These are phyloP conservation scores for Marasmius fiardii DNA, from an alignment of 1,284 basidiomycete genomes.

Conservation along the genomic window DNA sequence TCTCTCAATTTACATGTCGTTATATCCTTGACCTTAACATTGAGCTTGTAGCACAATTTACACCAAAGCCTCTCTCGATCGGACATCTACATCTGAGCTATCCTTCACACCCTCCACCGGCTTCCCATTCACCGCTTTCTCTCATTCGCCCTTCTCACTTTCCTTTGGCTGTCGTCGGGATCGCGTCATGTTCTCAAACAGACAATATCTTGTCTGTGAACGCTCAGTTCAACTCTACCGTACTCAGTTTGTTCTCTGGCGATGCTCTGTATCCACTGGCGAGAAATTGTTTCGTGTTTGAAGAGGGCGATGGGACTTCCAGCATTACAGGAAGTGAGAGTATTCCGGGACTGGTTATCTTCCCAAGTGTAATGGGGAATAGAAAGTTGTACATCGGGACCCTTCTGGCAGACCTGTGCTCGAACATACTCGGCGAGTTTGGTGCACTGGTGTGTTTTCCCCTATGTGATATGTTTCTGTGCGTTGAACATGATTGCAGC, in stretches of 20 bases:
- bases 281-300: slow-evolving; percentile 75
- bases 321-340: slow-evolving; percentile 54
- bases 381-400: slow-evolving; percentile 82
- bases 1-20: slow-evolving; percentile 3
- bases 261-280: slow-evolving; percentile 73
- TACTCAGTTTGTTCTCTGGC: slow-evolving; percentile 62
- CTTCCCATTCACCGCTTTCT: slow-evolving; percentile 53
- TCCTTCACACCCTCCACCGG: slow-evolving; percentile 64
- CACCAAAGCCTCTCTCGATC: slow-evolving; percentile 72
- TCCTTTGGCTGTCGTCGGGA: slow-evolving; percentile 75
- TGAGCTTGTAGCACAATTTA: slow-evolving; percentile 66
- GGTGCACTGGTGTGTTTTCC: slow-evolving; percentile 61
- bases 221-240: slow-evolving; percentile 58
- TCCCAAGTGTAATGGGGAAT: slow-evolving; percentile 77
- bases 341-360: slow-evolving; percentile 64
- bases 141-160: slow-evolving; percentile 77
- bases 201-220: slow-evolving; percentile 59
- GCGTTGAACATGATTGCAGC: slow-evolving; percentile 32
- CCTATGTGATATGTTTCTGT: not conserved
- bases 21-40: slow-evolving; percentile 8
- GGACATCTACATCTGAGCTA: slow-evolving; percentile 75
- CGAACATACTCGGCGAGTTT: slow-evolving; percentile 80
- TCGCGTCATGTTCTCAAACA: slow-evolving; percentile 61
- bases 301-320: slow-evolving; percentile 60
- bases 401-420: slow-evolving; percentile 83